phyloP scores from a whole-genome alignment of 2,329 filamentous ascomycete genomes.

The Exophiala calicioides region DNA sequence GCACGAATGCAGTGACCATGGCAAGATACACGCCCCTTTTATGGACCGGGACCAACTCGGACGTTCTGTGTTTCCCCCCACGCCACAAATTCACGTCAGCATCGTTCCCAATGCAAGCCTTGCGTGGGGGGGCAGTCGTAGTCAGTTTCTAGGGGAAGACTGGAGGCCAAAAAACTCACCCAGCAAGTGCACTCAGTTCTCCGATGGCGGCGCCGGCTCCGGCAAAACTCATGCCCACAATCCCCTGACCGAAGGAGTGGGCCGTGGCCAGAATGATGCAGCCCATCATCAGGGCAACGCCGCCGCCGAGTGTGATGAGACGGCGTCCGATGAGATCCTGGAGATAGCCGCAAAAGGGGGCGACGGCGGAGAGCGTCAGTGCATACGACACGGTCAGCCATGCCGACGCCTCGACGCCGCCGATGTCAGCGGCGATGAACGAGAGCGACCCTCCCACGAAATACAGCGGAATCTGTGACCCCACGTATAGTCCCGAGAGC shows the following conservation, averaged over 20 bases:
- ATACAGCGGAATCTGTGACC: constrained; percentile 26
- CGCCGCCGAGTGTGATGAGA: constrained; percentile 20
- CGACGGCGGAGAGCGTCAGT: constrained; percentile 21
- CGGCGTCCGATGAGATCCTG: constrained; percentile 24
- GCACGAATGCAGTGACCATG: constrained; percentile 17
- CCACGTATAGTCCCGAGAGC: constrained; percentile 15
- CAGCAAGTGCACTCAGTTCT: constrained; percentile 24
- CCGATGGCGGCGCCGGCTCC: constrained; percentile 24
- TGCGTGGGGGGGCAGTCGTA: no score
- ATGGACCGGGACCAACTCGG: constrained; percentile 27
- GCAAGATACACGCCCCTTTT: constrained; percentile 21
- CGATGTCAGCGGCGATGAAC: constrained; percentile 24
- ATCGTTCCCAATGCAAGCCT: no score
- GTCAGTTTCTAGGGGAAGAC: no score
- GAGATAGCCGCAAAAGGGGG: constrained; percentile 24
- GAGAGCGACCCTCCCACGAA: constrained; percentile 24
- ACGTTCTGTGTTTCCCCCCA: constrained; percentile 18
- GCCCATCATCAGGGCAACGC: constrained; percentile 17
- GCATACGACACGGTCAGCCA: constrained; percentile 23
- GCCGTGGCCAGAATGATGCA: constrained; percentile 23
- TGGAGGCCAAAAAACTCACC: constrained; percentile 11
- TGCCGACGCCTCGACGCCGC: constrained; percentile 17
- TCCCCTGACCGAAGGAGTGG: constrained; percentile 14
- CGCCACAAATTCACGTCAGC: no score
- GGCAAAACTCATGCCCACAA: constrained; percentile 22